Conservation (phyloP, 257 asterid species). For the Solanum rostratum region DNA sequence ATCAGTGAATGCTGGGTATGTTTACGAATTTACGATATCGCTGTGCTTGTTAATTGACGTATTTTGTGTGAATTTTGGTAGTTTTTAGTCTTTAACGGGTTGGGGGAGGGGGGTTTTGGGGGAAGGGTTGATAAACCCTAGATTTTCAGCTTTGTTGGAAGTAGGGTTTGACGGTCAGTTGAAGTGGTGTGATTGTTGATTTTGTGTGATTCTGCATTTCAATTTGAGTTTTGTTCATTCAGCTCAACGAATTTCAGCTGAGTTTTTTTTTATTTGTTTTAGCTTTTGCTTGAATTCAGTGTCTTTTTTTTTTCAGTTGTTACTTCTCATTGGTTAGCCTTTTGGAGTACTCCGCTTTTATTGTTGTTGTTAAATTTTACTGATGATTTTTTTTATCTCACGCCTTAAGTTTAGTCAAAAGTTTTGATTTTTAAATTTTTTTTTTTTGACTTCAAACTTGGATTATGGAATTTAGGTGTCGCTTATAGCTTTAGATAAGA, state of each 20-base stretch:
- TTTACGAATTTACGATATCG: neutral
- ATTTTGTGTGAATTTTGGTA: constrained; percentile 3
- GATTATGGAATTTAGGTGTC: neutral
- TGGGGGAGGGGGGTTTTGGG: neutral
- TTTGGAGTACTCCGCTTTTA: neutral
- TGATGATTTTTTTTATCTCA: neutral
- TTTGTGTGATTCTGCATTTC: neutral
- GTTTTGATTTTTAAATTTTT: neutral
- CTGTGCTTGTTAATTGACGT: neutral
- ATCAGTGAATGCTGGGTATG: constrained; percentile 40
- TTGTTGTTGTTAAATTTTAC: neutral
- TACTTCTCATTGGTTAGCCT: neutral
- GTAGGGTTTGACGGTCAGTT: constrained; percentile 26
- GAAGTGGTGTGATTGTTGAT: constrained; percentile 8
- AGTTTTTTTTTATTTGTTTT: neutral
- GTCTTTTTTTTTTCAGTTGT: neutral
- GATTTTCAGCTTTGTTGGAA: constrained; percentile 17
- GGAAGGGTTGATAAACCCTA: constrained; percentile 35
- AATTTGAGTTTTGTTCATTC: neutral
- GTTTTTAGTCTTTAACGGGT: constrained; percentile 6
- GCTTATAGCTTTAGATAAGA: neutral
- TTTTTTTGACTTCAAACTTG: neutral
- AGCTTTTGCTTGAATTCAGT: neutral
- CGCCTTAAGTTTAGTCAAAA: neutral
- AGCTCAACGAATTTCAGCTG: neutral